Evolutionary conservation across 2,329 filamentous ascomycete species (phyloP), one percentile per base, ranked within the genome.

Genomic region (Trichoderma sp.): DNA sequence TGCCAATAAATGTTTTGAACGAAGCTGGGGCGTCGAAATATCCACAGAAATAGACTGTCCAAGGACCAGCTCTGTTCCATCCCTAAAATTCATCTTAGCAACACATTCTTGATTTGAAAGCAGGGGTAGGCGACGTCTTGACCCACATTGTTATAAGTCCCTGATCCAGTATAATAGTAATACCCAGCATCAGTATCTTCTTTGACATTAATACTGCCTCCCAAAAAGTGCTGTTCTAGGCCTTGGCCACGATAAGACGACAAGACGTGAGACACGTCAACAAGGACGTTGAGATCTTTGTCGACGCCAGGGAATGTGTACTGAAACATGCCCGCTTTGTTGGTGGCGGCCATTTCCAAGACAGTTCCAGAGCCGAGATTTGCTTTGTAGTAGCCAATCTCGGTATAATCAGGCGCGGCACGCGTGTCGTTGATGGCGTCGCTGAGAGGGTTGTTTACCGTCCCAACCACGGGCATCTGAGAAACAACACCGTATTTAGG

Each of bases 401-500:
- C 83, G 1, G 86, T 85, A 67, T 81, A 72, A 71, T 90, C 83
- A 29, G 83, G 72, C 73, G 76, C 73, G 71, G 83, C 83, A 77
- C 89, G 84, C 0, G 83, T 83, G 29, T 88, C 82, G n/a, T 85
- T 86, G 40, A 87, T 81, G 71, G 86, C 80, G 71, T 87, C 84
- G 5, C 79, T 81, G 29, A 91, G 78, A 2, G 88, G 88, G 69
- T 91, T 85, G 8, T 72, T 73, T 53, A 88, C 77, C 19, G 75
- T 75, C 0, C 86, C 86, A 0, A 84, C 73, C 0, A 87, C 77
- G 0, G 87, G 88, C 77, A 89, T 82, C 76, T 89, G 88, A 1
- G 86, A 81, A 37, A 89, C 85, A 1, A 90, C 87, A 5, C 90
- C 90, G 70, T 92, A 92, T 76, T 91, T 92, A 0, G 90, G 88